Percentiles rank a stretch among this genome's conserved stretches.
Conservation (phyloP, 768 basidiomycete species). For the Kwoniella sp. region DNA sequence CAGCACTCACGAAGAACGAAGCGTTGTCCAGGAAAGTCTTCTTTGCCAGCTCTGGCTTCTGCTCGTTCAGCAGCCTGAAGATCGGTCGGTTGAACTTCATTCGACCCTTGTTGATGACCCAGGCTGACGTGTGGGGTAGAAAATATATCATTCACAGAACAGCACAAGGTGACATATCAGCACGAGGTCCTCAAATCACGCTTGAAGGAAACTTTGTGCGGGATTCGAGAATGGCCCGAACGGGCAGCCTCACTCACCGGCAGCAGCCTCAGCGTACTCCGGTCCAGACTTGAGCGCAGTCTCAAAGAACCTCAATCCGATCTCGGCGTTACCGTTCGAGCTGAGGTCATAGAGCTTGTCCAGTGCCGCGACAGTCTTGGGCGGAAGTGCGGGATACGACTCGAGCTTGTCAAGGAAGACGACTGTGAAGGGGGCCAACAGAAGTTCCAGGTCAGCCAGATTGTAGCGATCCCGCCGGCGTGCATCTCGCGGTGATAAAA, state of each 20-base stretch:
- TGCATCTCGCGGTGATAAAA: neutral
- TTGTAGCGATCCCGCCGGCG: neutral
- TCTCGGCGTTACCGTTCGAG: constrained; percentile 71
- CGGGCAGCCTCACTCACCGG: constrained; percentile 34
- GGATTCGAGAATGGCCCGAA: too few relatives aligned
- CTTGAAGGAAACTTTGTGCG: neutral
- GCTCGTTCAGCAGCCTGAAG: constrained; percentile 51
- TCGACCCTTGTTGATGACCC: constrained; percentile 54
- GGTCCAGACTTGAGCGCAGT: constrained; percentile 62
- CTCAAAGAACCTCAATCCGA: constrained; percentile 76
- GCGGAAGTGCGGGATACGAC: constrained; percentile 66
- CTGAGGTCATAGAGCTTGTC: constrained; percentile 63
- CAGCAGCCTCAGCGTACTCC: constrained; percentile 54
- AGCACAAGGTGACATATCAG: neutral
- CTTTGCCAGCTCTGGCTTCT: constrained; percentile 54
- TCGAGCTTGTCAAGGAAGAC: constrained; percentile 82
- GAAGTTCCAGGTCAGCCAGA: neutral
- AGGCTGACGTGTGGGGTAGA: constrained; percentile 38
- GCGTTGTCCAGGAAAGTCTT: constrained; percentile 55
- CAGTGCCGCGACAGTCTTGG: constrained; percentile 65
- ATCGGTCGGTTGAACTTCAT: constrained; percentile 57
- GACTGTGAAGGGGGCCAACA: constrained; percentile 59
- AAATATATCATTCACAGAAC: neutral
- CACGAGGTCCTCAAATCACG: neutral
- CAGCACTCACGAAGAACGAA: constrained; percentile 51